phyloP scores from a whole-genome alignment of 306 rosid genomes.

The Sindora glabra region DNA sequence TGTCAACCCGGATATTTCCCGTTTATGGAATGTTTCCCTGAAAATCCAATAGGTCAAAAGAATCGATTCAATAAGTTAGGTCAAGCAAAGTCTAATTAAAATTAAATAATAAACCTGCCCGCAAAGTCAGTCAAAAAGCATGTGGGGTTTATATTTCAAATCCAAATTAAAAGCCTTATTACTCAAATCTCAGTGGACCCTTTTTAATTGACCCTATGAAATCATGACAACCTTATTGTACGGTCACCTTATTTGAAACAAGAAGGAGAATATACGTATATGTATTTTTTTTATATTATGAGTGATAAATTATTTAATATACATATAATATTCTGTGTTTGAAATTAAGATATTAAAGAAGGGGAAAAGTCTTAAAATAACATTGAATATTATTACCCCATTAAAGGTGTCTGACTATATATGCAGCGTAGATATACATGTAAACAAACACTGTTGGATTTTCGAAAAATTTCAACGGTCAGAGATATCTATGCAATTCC shows the following conservation, averaged over 20 bases:
- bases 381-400: no score
- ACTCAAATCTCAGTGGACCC: background rate
- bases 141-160: background rate
- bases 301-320: no score
- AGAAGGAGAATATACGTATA: background rate
- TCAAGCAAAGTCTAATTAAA: background rate
- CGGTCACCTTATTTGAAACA: background rate
- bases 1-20: background rate
- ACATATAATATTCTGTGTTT: no score
- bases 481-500: background rate
- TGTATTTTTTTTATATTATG: no score
- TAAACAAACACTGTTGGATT: conserved; percentile 1
- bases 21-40: background rate
- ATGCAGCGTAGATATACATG: background rate
- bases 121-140: conserved; percentile 14
- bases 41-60: background rate
- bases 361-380: no score
- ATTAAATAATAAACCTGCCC: background rate
- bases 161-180: background rate
- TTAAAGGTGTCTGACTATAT: no score
- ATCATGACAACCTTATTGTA: background rate
- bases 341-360: no score
- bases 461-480: conserved; percentile 13
- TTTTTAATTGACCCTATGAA: conserved; percentile 15
- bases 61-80: background rate